A percentile compares a stretch with the other conserved stretches of the same genome.
Conservation (phyloP, 106 monocot species). For the Triglochin maritima region DNA sequence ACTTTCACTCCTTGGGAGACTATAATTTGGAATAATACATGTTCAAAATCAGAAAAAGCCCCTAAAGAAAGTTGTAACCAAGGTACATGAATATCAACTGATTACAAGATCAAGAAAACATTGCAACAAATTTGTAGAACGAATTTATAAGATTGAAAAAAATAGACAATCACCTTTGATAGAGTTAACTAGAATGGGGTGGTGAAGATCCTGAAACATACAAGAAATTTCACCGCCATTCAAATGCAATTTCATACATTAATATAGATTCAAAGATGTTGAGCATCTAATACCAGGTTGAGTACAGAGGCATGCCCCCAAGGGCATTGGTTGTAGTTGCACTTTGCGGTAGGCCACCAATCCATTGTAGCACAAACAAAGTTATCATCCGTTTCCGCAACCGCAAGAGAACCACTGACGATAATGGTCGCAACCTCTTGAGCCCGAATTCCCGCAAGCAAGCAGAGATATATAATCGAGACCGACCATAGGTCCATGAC, state of each 20-base stretch:
- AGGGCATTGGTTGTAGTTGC: conserved; percentile 75
- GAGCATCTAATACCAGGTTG: conserved; percentile 40
- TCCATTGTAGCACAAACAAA: conserved; percentile 87
- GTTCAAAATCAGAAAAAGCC: no score
- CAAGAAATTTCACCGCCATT: neutral
- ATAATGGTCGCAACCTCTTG: conserved; percentile 25
- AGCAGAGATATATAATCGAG: neutral
- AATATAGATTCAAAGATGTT: neutral
- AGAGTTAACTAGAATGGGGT: conserved; percentile 8
- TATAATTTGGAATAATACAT: no score
- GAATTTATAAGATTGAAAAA: neutral
- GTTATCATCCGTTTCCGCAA: conserved; percentile 54
- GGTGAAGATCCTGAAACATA: conserved; percentile 6
- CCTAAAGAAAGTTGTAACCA: no score
- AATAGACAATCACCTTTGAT: conserved; percentile 5
- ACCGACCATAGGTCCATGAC: no score
- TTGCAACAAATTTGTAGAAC: neutral
- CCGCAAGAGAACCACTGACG: conserved; percentile 28
- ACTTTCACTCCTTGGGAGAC: no score
- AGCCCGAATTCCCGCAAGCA: neutral
- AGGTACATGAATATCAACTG: no score
- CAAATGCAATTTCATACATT: neutral
- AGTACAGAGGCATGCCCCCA: conserved; percentile 82
- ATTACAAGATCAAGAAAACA: neutral
- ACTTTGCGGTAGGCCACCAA: conserved; percentile 97